A percentile compares a stretch with the other conserved stretches of the same genome.
These are phyloP conservation scores for Fusarium vanettenii DNA, from an alignment of 2,329 filamentous ascomycete species.

Conservation along the genomic window DNA sequence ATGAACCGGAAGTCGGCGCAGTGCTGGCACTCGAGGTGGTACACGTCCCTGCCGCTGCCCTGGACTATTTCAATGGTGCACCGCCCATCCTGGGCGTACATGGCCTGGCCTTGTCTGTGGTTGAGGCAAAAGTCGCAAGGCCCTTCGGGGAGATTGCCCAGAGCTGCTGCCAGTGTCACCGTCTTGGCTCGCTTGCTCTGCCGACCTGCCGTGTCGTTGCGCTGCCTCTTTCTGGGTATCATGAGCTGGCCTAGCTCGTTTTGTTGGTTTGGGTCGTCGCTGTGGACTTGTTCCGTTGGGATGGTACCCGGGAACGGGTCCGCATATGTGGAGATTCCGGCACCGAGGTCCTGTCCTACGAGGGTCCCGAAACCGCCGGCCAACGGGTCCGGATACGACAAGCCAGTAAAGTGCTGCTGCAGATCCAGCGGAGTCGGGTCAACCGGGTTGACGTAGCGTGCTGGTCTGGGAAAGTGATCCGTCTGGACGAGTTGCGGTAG, in stretches of 20 bases:
- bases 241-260: neutral
- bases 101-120: constrained; percentile 5
- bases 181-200: neutral
- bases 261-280: neutral
- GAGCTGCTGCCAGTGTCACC: neutral
- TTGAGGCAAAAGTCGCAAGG: constrained; percentile 31
- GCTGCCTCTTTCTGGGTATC: neutral
- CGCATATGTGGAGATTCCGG: neutral
- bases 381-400: neutral
- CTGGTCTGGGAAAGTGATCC: neutral
- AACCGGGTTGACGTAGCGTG: neutral
- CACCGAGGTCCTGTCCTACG: neutral
- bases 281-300: neutral
- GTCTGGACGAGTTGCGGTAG: neutral
- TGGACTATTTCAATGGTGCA: constrained; percentile 16
- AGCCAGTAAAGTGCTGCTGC: neutral
- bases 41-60: neutral
- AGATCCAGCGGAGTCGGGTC: neutral
- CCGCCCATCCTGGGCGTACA: neutral
- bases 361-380: neutral
- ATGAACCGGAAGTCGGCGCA: constrained; percentile 32
- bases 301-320: neutral
- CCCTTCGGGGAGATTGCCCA: neutral
- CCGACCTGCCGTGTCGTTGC: neutral
- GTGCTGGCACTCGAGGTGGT: constrained; percentile 27